Conservation (phyloP, 2,329 filamentous ascomycete species). For the Exophiala bonariae region DNA sequence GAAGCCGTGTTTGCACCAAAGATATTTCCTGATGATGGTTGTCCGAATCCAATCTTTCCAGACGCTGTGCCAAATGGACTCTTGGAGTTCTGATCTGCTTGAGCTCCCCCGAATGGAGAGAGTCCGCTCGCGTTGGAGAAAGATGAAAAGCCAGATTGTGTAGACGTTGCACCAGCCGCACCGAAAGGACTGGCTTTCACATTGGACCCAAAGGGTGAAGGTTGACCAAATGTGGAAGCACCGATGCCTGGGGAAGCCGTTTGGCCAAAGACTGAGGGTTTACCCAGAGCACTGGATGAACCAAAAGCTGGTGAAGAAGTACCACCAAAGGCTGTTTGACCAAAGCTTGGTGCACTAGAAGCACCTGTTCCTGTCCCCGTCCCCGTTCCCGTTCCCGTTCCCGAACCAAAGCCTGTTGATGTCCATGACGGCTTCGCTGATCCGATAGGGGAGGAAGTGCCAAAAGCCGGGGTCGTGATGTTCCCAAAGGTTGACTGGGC, state of each 20-base stretch:
- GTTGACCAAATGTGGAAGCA: conserved; percentile 24
- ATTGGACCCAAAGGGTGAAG: conserved; percentile 11
- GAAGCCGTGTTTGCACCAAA: conserved; percentile 16
- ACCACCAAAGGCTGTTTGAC: conserved; percentile 35
- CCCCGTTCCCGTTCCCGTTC: neutral
- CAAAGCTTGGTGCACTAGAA: conserved; percentile 11
- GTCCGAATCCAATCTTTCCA: conserved; percentile 31
- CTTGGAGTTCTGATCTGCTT: conserved; percentile 19
- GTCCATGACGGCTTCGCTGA: conserved; percentile 30
- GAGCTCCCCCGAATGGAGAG: conserved; percentile 20
- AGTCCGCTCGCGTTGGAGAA: conserved; percentile 30
- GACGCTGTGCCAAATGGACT: conserved; percentile 32
- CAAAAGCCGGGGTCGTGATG: conserved; percentile 22
- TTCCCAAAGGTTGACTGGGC: conserved; percentile 18
- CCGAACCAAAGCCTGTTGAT: conserved; percentile 26
- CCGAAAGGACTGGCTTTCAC: conserved; percentile 23
- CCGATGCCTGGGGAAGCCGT: conserved; percentile 13
- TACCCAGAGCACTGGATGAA: conserved; percentile 34
- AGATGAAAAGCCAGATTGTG: conserved; percentile 29
- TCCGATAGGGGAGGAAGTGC: conserved; percentile 31
- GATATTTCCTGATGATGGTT: conserved; percentile 17
- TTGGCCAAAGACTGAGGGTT: conserved; percentile 36
- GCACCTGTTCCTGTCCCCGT: conserved; percentile 2
- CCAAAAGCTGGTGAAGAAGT: conserved; percentile 35
- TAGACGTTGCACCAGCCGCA: conserved; percentile 8